phyloP scores from a whole-genome alignment of 2,329 filamentous ascomycete species.

The Epichloe hybrida region DNA sequence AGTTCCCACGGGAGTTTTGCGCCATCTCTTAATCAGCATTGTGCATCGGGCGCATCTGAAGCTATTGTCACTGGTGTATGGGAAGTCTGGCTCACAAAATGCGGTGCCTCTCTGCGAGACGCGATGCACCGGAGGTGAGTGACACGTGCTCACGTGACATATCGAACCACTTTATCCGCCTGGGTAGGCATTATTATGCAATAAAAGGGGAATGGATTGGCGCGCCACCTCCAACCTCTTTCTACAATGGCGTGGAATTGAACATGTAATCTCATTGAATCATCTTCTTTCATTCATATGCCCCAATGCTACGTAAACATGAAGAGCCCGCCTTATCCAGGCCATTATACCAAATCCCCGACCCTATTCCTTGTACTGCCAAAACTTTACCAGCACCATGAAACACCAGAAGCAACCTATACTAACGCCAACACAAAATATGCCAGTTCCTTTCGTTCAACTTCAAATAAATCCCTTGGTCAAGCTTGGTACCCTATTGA shows the following conservation, averaged over 20 bases:
- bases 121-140: neutral
- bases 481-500: conserved; percentile 50
- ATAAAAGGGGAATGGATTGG: too few relatives aligned
- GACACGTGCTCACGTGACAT: conserved; percentile 6
- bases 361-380: neutral
- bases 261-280: conserved; percentile 3
- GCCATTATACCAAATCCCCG: conserved; percentile 1
- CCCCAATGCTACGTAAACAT: conserved; percentile 5
- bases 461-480: conserved; percentile 53
- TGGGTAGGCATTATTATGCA: too few relatives aligned
- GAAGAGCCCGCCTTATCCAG: conserved; percentile 4
- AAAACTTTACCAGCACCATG: neutral
- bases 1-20: conserved; percentile 11
- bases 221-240: too few relatives aligned
- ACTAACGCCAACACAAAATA: neutral
- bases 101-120: neutral
- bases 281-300: conserved; percentile 7
- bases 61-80: neutral
- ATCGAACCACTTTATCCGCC: neutral
- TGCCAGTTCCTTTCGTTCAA: neutral
- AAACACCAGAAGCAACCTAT: neutral
- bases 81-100: neutral
- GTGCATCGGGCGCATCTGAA: conserved; percentile 1
- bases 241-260: too few relatives aligned
- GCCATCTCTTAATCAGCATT: conserved; percentile 19